phyloP scores from a whole-genome alignment of 306 rosid species.

The Calophaca sinica region DNA sequence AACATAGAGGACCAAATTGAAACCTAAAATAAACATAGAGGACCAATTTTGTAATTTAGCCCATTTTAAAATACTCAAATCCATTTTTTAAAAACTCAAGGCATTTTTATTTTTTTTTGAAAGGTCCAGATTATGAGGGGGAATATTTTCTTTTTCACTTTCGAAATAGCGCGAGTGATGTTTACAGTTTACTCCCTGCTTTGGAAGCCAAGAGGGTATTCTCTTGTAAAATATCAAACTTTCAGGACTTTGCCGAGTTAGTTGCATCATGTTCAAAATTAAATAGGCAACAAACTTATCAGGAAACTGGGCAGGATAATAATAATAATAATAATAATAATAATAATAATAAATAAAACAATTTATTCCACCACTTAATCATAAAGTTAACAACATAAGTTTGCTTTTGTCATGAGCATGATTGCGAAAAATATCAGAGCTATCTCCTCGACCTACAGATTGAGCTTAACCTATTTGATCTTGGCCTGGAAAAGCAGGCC shows the following conservation, averaged over 20 bases:
- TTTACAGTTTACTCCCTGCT: not conserved
- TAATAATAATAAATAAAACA: slow-evolving; percentile 8
- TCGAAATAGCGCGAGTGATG: not conserved
- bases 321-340: too few species aligned
- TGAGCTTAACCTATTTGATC: slow-evolving; percentile 48
- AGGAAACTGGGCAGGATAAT: not conserved
- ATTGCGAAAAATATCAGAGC: slow-evolving; percentile 31
- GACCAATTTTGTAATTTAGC: too few species aligned
- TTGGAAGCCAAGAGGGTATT: not conserved
- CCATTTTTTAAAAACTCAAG: not conserved
- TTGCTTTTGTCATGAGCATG: slow-evolving; percentile 33
- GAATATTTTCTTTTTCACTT: not conserved
- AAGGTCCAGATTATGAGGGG: not conserved
- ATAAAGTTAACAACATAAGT: slow-evolving; percentile 37
- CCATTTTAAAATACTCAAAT: not conserved
- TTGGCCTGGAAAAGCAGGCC: slow-evolving; percentile 39
- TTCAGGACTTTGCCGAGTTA: not conserved
- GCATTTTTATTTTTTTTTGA: not conserved
- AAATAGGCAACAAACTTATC: not conserved
- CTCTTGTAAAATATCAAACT: not conserved
- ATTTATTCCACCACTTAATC: slow-evolving; percentile 42
- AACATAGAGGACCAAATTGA: too few species aligned
- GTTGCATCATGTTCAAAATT: slow-evolving; percentile 21
- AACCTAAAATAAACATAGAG: too few species aligned
- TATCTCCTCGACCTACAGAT: slow-evolving; percentile 43